Evolutionary conservation across 176 grass and related monocot genomes (phyloP).

Genomic region (Phoenix dactylifera): DNA sequence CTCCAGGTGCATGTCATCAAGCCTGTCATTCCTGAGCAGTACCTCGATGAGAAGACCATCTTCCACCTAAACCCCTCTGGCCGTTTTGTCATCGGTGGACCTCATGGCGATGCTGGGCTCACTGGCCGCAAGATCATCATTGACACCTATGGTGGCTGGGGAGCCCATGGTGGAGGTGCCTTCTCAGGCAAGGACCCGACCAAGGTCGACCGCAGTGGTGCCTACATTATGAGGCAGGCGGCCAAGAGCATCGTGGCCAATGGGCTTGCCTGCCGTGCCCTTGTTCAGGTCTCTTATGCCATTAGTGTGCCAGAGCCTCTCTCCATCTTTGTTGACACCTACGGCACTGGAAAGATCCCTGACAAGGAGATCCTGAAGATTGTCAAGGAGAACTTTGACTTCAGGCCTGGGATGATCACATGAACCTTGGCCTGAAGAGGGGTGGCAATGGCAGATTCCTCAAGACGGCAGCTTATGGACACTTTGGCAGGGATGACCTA

Average conservation of each 20-base stretch:
- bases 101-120: slow-evolving; percentile 45
- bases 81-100: slow-evolving; percentile 41
- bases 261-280: slow-evolving; percentile 35
- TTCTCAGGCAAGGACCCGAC: slow-evolving; percentile 52
- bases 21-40: slow-evolving; percentile 38
- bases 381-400: slow-evolving; percentile 41
- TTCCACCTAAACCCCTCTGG: slow-evolving; percentile 51
- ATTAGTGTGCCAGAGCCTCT: slow-evolving; percentile 40
- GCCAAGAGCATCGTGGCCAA: slow-evolving; percentile 42
- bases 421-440: slow-evolving; percentile 38
- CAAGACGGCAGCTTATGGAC: slow-evolving; percentile 37
- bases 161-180: slow-evolving; percentile 39
- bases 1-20: slow-evolving; percentile 49
- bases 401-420: slow-evolving; percentile 49
- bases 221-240: slow-evolving; percentile 37
- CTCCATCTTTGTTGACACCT: slow-evolving; percentile 45
- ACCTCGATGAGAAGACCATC: slow-evolving; percentile 53
- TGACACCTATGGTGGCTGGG: slow-evolving; percentile 47
- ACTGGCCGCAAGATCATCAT: slow-evolving; percentile 47
- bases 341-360: slow-evolving; percentile 36
- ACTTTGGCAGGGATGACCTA: slow-evolving; percentile 36
- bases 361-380: slow-evolving; percentile 41
- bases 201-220: slow-evolving; percentile 45
- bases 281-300: slow-evolving; percentile 42
- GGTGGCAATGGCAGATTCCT: slow-evolving; percentile 28